A percentile compares a stretch with the other conserved stretches of the same genome.
Evolutionary conservation across 495 filamentous ascomycete genomes (phyloP).

Genomic region (Aspergillus heteromorphus): DNA sequence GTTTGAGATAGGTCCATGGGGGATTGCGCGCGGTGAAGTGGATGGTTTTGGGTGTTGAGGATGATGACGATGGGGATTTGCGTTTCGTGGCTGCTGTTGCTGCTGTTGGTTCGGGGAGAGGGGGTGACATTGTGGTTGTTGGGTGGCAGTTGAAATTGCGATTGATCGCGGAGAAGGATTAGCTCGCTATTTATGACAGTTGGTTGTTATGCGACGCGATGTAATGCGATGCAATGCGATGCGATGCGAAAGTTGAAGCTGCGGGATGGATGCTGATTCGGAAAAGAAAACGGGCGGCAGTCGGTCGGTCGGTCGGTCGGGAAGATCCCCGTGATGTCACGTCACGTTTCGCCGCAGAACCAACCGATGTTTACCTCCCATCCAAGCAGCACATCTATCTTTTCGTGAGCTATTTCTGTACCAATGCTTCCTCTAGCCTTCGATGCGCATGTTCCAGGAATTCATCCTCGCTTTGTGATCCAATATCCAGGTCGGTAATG

Average conservation of each 20-base stretch:
- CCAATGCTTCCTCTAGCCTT: slow-evolving; percentile 9
- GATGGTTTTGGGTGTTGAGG: slow-evolving; percentile 13
- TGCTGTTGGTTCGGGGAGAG: neutral
- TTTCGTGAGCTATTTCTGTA: slow-evolving; percentile 11
- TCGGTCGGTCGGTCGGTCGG: neutral
- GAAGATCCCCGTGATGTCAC: slow-evolving; percentile 20
- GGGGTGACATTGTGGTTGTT: slow-evolving; percentile 1
- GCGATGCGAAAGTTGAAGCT: neutral
- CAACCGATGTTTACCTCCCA: neutral
- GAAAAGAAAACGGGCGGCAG: no score
- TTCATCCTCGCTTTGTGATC: slow-evolving; percentile 20
- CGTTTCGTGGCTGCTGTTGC: slow-evolving; percentile 19
- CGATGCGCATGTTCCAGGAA: slow-evolving; percentile 20
- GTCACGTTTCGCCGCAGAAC: neutral
- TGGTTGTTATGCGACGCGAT: neutral
- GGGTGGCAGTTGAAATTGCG: neutral
- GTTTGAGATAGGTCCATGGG: slow-evolving; percentile 47
- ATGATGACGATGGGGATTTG: slow-evolving; percentile 22
- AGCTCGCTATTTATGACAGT: no score
- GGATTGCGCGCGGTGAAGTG: slow-evolving; percentile 43
- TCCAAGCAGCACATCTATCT: no score
- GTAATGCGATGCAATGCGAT: neutral
- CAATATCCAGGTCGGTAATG: slow-evolving; percentile 27
- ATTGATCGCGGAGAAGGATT: neutral
- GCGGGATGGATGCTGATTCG: neutral